These are phyloP conservation scores for Aspergillus sergii DNA, from an alignment of 2,329 filamentous ascomycete genomes.

Conservation along the genomic window DNA sequence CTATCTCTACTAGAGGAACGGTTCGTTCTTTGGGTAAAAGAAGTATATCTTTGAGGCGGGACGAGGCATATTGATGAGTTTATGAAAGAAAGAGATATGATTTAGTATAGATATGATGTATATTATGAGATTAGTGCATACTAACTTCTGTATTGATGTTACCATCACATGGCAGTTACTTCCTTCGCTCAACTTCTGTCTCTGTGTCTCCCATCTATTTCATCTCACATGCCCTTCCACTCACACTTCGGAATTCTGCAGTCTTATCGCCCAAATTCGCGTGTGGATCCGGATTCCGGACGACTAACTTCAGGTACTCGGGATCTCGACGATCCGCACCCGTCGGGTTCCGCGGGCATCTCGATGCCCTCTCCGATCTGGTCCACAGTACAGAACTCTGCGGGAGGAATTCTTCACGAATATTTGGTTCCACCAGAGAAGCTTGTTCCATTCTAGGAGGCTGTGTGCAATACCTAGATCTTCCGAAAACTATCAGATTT, in stretches of 20 bases:
- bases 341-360: constrained; percentile 2
- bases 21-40: constrained; percentile 5
- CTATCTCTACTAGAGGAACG: constrained; percentile 29
- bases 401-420: not conserved
- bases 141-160: not conserved
- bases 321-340: constrained; percentile 1
- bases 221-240: not conserved
- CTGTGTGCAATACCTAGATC: not conserved
- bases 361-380: not conserved
- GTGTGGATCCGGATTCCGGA: constrained; percentile 33
- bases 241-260: not conserved
- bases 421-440: not conserved
- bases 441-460: not conserved
- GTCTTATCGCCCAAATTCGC: constrained; percentile 27
- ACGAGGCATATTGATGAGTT: constrained; percentile 4
- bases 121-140: not conserved
- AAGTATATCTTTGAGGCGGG: constrained; percentile 1
- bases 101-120: not conserved
- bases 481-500: not conserved
- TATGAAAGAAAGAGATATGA: not conserved
- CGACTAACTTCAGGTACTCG: constrained; percentile 21
- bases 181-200: not conserved
- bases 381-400: not conserved
- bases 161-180: not conserved
- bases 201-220: not conserved